These are phyloP conservation scores for Tilletia caries DNA, from an alignment of 1,284 basidiomycete species.

Conservation along the genomic window DNA sequence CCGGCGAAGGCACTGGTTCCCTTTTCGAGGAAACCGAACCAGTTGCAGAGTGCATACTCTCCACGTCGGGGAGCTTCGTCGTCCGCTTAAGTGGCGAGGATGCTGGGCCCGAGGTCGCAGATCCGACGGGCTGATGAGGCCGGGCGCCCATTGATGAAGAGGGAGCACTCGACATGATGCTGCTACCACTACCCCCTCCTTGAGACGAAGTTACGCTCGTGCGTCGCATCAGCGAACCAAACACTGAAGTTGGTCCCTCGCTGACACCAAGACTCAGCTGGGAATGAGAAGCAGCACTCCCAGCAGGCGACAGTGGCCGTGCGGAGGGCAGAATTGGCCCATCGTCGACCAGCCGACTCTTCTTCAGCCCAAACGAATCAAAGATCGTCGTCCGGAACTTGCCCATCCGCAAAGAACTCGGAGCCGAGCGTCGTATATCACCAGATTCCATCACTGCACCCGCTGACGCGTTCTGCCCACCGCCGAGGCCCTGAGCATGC, in stretches of 20 bases:
- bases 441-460: too few relatives aligned
- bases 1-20: not conserved
- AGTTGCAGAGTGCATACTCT: not conserved
- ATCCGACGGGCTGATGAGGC: too few relatives aligned
- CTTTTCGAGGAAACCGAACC: not conserved
- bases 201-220: not conserved
- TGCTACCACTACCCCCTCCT: too few relatives aligned
- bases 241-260: not conserved
- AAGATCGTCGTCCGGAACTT: slow-evolving; percentile 8
- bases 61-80: not conserved
- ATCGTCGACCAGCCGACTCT: not conserved
- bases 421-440: not conserved
- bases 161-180: too few relatives aligned
- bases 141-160: too few relatives aligned
- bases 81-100: not conserved
- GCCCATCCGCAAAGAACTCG: slow-evolving; percentile 5
- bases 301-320: not conserved
- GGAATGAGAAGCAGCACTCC: not conserved
- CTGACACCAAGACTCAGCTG: not conserved
- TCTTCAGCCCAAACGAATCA: slow-evolving; percentile 10
- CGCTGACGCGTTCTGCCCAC: too few relatives aligned
- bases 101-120: not conserved
- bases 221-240: slow-evolving; percentile 1
- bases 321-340: not conserved
- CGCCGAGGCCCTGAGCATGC: too few relatives aligned